Conservation (phyloP, 2,329 filamentous ascomycete genomes). For the Exserohilum turcica region DNA sequence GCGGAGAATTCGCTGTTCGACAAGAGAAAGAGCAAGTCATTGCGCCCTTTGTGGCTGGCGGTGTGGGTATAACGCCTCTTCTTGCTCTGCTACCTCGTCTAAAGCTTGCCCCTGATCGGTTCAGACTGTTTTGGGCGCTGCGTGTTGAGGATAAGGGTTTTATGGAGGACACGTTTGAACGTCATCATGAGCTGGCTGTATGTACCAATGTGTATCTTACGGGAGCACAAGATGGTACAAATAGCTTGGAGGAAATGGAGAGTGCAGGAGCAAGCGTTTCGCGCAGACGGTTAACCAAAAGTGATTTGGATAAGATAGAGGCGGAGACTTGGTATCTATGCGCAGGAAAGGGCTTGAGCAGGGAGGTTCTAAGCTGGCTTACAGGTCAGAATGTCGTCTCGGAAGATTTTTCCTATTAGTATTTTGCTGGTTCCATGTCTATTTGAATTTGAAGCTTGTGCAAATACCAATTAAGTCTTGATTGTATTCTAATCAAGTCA, state of each 20-base stretch:
- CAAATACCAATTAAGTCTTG: too few relatives aligned
- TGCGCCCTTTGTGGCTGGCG: constrained; percentile 71
- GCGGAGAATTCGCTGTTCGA: constrained; percentile 64
- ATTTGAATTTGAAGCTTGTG: too few relatives aligned
- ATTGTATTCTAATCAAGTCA: too few relatives aligned
- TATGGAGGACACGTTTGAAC: constrained; percentile 63
- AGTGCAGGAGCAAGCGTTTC: constrained; percentile 45
- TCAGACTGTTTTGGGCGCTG: constrained; percentile 73
- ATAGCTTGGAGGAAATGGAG: constrained; percentile 36
- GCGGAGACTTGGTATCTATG: constrained; percentile 64
- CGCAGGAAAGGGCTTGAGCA: constrained; percentile 58
- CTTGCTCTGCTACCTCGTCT: constrained; percentile 65
- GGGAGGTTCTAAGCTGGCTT: constrained; percentile 56
- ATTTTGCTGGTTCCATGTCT: too few relatives aligned
- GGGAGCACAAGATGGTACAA: constrained; percentile 35
- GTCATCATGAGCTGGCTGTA: constrained; percentile 57
- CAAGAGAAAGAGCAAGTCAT: constrained; percentile 41
- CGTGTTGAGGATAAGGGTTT: constrained; percentile 65
- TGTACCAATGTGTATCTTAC: constrained; percentile 70
- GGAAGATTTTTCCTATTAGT: constrained; percentile 57
- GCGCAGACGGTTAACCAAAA: constrained; percentile 53
- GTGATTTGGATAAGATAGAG: constrained; percentile 49
- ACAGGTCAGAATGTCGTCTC: constrained; percentile 53
- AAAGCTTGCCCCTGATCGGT: constrained; percentile 15
- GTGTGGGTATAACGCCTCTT: constrained; percentile 82